Conservation (phyloP, 192 early-diverging fungal genomes). For the Coemansia sp. region DNA sequence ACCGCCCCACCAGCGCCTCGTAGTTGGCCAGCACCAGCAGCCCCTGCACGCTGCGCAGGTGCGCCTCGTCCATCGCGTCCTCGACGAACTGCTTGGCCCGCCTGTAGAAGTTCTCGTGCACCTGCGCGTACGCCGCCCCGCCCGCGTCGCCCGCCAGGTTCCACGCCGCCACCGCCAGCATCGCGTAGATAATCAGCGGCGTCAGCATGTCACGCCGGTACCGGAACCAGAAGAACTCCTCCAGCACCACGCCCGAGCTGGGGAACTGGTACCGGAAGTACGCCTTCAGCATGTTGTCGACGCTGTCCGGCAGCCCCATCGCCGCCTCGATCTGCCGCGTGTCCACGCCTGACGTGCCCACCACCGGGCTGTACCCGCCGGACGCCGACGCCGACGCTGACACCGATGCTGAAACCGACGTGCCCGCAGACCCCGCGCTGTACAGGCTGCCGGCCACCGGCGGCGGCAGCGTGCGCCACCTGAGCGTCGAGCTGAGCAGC, state of each 20-base stretch:
- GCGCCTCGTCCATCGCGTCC: constrained; percentile 52
- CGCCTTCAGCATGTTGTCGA: constrained; percentile 52
- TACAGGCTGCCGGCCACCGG: constrained; percentile 24
- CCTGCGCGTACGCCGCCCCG: constrained; percentile 21
- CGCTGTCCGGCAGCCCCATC: constrained; percentile 35
- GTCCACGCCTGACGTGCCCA: constrained; percentile 22
- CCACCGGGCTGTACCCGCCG: constrained; percentile 27
- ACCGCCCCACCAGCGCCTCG: constrained; percentile 49
- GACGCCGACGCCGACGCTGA: constrained; percentile 9
- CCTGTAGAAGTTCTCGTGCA: constrained; percentile 44
- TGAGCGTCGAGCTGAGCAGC: constrained; percentile 3
- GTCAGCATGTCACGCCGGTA: constrained; percentile 51
- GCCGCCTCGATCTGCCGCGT: constrained; percentile 35
- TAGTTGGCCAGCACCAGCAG: constrained; percentile 50
- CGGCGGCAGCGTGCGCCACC: constrained; percentile 29
- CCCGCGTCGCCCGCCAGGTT: constrained; percentile 38
- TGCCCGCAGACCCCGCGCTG: constrained; percentile 20
- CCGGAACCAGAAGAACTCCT: constrained; percentile 52
- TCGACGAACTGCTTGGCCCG: constrained; percentile 46
- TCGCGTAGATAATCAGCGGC: constrained; percentile 48
- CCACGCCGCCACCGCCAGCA: constrained; percentile 50
- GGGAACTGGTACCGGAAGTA: constrained; percentile 52
- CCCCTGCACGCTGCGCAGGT: constrained; percentile 49
- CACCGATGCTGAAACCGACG: neutral
- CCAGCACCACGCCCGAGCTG: constrained; percentile 44